These are phyloP conservation scores for Penicillium verrucosum DNA, from an alignment of 2,329 filamentous ascomycete species.

Conservation along the genomic window DNA sequence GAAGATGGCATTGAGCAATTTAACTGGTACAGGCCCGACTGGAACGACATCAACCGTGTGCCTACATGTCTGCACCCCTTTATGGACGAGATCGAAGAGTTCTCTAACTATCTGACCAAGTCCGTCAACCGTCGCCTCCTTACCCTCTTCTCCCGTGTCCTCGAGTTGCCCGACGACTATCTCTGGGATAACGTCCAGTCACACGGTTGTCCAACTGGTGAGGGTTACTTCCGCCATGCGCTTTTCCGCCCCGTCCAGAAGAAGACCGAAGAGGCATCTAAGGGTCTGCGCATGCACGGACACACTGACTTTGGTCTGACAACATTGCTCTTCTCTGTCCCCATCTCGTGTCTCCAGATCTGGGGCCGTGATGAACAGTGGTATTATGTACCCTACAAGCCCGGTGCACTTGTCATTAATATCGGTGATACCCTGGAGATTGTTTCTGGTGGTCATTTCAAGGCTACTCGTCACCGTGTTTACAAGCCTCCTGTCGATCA, in stretches of 20 bases:
- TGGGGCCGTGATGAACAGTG: constrained; percentile 46
- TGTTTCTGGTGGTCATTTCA: constrained; percentile 48
- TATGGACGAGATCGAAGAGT: constrained; percentile 50
- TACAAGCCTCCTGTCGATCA: constrained; percentile 44
- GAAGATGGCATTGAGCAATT: constrained; percentile 55
- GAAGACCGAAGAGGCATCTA: constrained; percentile 38
- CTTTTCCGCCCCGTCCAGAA: constrained; percentile 40
- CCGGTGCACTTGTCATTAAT: constrained; percentile 50
- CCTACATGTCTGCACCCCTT: constrained; percentile 50
- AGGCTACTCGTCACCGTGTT: constrained; percentile 47
- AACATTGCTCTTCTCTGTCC: constrained; percentile 48
- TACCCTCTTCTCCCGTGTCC: constrained; percentile 43
- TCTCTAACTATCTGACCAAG: constrained; percentile 49
- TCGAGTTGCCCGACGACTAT: constrained; percentile 47
- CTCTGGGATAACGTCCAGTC: constrained; percentile 47
- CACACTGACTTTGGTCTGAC: constrained; percentile 51
- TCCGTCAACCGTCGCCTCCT: constrained; percentile 47
- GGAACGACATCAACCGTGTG: constrained; percentile 40
- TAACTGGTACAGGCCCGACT: constrained; percentile 52
- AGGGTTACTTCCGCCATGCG: constrained; percentile 49
- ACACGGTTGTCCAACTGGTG: constrained; percentile 42
- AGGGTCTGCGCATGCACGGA: constrained; percentile 43
- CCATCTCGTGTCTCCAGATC: constrained; percentile 49
- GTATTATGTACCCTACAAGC: constrained; percentile 45
- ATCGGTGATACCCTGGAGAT: constrained; percentile 48